Conservation (phyloP, 306 rosid species). For the Cicer chorassanicum region DNA sequence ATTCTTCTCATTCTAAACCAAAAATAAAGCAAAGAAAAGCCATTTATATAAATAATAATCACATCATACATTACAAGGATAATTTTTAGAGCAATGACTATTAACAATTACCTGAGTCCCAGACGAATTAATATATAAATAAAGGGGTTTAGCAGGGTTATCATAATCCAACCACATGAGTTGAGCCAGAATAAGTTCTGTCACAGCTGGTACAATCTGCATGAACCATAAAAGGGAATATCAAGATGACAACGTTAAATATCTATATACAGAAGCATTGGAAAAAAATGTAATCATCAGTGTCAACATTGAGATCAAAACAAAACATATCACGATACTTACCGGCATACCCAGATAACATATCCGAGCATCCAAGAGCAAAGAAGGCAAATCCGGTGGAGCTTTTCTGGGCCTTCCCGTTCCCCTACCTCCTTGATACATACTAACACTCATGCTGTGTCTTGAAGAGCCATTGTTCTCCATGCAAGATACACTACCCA, state of each 20-base stretch:
- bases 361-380: slow-evolving; percentile 88
- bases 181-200: slow-evolving; percentile 93
- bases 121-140: slow-evolving; percentile 85
- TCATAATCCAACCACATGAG: slow-evolving; percentile 97
- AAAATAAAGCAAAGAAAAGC: slow-evolving; percentile 41
- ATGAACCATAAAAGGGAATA: slow-evolving; percentile 44
- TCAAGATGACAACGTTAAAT: slow-evolving; percentile 24
- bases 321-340: slow-evolving; percentile 47
- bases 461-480: slow-evolving; percentile 54
- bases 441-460: slow-evolving; percentile 85
- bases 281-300: background rate
- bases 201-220: slow-evolving; percentile 92
- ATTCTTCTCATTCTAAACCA: slow-evolving; percentile 72
- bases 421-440: slow-evolving; percentile 85
- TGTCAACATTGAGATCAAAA: slow-evolving; percentile 28
- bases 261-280: slow-evolving; percentile 1
- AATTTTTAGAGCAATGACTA: slow-evolving; percentile 25
- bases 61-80: background rate
- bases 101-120: slow-evolving; percentile 79
- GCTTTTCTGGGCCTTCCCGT: slow-evolving; percentile 73
- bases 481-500: slow-evolving; percentile 68
- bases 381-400: slow-evolving; percentile 96
- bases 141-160: slow-evolving; percentile 76
- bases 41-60: slow-evolving; percentile 39
- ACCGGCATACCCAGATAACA: slow-evolving; percentile 95